phyloP scores from a whole-genome alignment of 192 early-diverging fungal species.

The Phycomyces blakesleeanus region DNA sequence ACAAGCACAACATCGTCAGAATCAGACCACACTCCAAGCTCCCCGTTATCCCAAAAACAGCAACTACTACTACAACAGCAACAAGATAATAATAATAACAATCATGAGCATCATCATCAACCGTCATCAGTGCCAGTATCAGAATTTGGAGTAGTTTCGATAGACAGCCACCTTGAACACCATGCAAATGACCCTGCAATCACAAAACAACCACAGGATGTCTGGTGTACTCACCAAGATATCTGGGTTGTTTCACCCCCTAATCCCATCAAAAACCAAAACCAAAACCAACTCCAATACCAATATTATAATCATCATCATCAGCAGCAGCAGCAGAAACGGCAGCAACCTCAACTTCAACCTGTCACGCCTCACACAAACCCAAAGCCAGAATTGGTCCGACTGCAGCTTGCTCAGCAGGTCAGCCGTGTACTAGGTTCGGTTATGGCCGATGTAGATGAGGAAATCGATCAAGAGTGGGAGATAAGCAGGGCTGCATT shows the following conservation, averaged over 20 bases:
- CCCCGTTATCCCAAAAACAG: too few species aligned
- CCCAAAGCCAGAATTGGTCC: neutral
- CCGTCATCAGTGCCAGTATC: too few species aligned
- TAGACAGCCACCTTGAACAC: too few species aligned
- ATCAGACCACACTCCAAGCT: too few species aligned
- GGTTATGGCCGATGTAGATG: slow-evolving; percentile 6
- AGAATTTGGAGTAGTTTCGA: too few species aligned
- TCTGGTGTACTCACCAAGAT: neutral
- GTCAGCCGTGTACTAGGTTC: neutral
- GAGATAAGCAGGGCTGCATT: slow-evolving; percentile 7
- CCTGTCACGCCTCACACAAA: neutral
- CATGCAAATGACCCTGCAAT: neutral
- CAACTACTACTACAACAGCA: too few species aligned
- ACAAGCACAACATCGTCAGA: too few species aligned
- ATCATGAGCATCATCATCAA: too few species aligned
- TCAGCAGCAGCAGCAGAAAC: neutral
- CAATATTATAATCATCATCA: neutral
- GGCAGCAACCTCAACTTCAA: neutral
- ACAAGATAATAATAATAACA: too few species aligned
- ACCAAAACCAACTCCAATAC: neutral
- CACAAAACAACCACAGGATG: neutral
- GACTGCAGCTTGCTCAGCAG: neutral
- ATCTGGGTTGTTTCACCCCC: neutral
- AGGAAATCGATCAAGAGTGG: slow-evolving; percentile 15
- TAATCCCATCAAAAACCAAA: neutral